Percentiles rank a stretch among this genome's conserved stretches.
phyloP scores from a whole-genome alignment of 495 filamentous ascomycete species.

The Antarctomyces pellizariae region DNA sequence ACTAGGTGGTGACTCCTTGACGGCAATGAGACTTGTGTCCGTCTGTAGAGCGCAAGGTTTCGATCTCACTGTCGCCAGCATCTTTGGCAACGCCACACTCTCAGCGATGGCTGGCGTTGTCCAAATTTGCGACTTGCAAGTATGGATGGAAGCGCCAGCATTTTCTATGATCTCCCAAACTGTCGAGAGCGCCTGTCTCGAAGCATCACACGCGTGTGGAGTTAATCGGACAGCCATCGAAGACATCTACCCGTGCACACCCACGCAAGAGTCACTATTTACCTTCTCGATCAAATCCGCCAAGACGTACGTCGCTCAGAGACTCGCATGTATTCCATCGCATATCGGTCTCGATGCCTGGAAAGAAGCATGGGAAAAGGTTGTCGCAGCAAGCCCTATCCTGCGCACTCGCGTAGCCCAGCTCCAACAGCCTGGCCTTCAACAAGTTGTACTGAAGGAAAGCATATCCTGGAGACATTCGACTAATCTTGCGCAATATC shows the following conservation, averaged over 20 bases:
- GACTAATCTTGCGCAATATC: no score
- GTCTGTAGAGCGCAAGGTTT: conserved; percentile 26
- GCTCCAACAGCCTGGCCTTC: conserved; percentile 17
- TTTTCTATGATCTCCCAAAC: conserved; percentile 18
- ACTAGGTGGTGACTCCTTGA: conserved; percentile 46
- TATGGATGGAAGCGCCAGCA: conserved; percentile 7
- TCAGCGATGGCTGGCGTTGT: conserved; percentile 17
- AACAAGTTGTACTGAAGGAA: conserved; percentile 23
- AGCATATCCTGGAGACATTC: no score
- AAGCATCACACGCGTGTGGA: conserved; percentile 3
- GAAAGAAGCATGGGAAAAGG: conserved; percentile 27
- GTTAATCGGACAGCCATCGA: conserved; percentile 20
- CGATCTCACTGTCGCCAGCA: conserved; percentile 27
- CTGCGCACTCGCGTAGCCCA: conserved; percentile 31
- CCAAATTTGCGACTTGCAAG: conserved; percentile 4
- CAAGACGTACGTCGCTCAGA: conserved; percentile 29
- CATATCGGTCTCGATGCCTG: conserved; percentile 23
- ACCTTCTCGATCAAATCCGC: no score
- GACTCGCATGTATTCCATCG: conserved; percentile 20
- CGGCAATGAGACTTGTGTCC: conserved; percentile 43
- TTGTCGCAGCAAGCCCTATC: conserved; percentile 24
- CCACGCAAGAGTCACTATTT: conserved; percentile 51
- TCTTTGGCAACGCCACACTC: conserved; percentile 27
- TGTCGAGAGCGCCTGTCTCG: conserved; percentile 12
- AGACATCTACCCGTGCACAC: conserved; percentile 42